Evolutionary conservation across 345 rosid genomes (phyloP), one percentile per base, ranked within the genome.

Genomic region (Lepidium didymum): DNA sequence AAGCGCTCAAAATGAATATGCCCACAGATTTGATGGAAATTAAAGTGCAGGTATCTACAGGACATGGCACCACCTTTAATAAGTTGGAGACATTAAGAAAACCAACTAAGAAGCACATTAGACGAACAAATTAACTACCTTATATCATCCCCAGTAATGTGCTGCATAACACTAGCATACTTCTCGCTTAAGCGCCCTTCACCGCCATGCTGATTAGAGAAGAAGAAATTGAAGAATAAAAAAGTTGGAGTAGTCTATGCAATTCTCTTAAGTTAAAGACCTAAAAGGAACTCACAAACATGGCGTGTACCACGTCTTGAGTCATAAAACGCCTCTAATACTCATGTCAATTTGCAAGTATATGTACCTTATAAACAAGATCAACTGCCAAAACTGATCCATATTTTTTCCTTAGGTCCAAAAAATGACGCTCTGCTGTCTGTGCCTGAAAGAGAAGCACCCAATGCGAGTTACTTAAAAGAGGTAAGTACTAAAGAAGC

Each of bases 1-100:
- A 94, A 88, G 60, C 85, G 91, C 90, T 94, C 97, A 83, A 94
- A 94, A 77, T 87, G 97, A 79, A 91, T 79, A 67, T 94, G 97
- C 63, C 99, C 99, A 56, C 97, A 94, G 76, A 94, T 78, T 21
- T 53, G 80, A 78, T 91, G 96, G 65, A 94, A 94, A 85, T 94
- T 96, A 19, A 94, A 94, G 87, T 89, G 97, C 77, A 94, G 68
- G 78, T 94, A 91, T 76, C 99, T 94, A 77, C 82, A 83, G 37
- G 60, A 77, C 54, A 59, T 46, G 72, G 67, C 16, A 45, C 47
- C 43, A 64, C 58, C 16, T 70, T 41, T 38, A 54, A 56, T 73
- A 37, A 78, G 51, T 72, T 54, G 5, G 49, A 50, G 12, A n/a
- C 23, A 41, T 10, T 50, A 72, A 64, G n/a, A n/a, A n/a, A n/a